These are phyloP conservation scores for Thelonectria rubi DNA, from an alignment of 2,329 filamentous ascomycete genomes.

Conservation along the genomic window DNA sequence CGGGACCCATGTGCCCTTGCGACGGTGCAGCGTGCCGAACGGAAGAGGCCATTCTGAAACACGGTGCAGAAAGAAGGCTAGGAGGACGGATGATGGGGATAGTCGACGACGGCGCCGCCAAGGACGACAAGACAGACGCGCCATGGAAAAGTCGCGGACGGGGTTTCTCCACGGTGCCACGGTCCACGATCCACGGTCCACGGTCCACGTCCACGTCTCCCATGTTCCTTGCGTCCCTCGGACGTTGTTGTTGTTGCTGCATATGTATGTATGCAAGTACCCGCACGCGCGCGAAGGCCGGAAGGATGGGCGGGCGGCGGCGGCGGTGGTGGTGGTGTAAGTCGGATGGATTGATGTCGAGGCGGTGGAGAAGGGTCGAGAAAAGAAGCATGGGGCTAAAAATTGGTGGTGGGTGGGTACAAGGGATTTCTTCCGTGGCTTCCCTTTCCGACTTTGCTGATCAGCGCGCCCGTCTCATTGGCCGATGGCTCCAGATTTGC, in stretches of 20 bases:
- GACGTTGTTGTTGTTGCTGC: constrained; percentile 7
- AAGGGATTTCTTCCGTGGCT: not conserved
- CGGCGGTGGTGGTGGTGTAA: constrained; percentile 23
- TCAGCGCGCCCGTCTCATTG: not conserved
- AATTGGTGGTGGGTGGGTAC: not conserved
- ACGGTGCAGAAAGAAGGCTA: constrained; percentile 9
- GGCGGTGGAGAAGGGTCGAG: not conserved
- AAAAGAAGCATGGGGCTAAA: not conserved
- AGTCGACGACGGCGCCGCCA: no score
- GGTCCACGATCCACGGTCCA: constrained; percentile 4
- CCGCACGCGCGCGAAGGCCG: constrained; percentile 19
- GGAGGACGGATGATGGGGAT: no score
- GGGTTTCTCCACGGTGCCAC: constrained; percentile 11
- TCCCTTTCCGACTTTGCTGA: not conserved
- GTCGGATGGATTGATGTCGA: constrained; percentile 18
- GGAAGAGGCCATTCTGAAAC: constrained; percentile 38
- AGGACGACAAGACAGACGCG: constrained; percentile 5
- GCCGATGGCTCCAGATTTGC: not conserved
- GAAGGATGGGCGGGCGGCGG: not conserved
- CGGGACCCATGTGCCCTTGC: constrained; percentile 21
- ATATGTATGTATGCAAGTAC: constrained; percentile 12
- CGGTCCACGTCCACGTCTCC: constrained; percentile 28
- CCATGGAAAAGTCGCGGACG: constrained; percentile 8
- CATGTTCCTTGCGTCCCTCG: constrained; percentile 19
- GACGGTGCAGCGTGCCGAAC: constrained; percentile 12